Evolutionary conservation across 305 asterid species (phyloP), one percentile per base, ranked within the genome.

Genomic region (Striga hermonthica): DNA sequence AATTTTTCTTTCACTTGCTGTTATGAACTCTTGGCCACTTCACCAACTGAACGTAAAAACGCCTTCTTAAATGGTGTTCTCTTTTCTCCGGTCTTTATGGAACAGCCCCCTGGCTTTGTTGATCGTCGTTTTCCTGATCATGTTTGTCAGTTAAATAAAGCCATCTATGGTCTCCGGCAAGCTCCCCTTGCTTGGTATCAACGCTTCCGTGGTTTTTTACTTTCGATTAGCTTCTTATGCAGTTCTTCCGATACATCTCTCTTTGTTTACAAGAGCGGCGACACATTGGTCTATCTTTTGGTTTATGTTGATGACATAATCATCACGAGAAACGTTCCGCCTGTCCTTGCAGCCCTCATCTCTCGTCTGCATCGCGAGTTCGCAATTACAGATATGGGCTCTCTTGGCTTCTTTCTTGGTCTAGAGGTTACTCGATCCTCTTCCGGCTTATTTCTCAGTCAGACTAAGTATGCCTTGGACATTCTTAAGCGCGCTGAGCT

Each of bases 21-120:
- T 50, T 4, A 12, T 15, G 10, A n/a, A 50, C 14, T 12, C 6
- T 4, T 50, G 57, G 57, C 57, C 28, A 12, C 6, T 50, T 12
- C 57, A 15, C 31, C 57, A 50, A 13, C 57, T 50, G 4, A 28
- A 50, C 28, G 62, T 35, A 1, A 9, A 34, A 57, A 60, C 9
- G 53, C 54, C 9, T 60, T 60, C 13, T 13, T 60, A 4, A 40
- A 60, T 14, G 54, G 39, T 5, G 39, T 5, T 16, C 9, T 60
- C 53, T 13, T 12, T 15, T 3, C 14, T 9, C 53, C 52, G 9
- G 65, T 40, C 2, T 60, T 40, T 22, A 60, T 60, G 37, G 65
- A 60, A 37, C 53, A 60, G 22, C 65, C 52, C 3, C 53, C 65
- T 14, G 38, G 65, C 1, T 60, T 6, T 7, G 40, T 14, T 8